These are phyloP conservation scores for Malus fusca DNA, from an alignment of 306 rosid species.

Conservation along the genomic window DNA sequence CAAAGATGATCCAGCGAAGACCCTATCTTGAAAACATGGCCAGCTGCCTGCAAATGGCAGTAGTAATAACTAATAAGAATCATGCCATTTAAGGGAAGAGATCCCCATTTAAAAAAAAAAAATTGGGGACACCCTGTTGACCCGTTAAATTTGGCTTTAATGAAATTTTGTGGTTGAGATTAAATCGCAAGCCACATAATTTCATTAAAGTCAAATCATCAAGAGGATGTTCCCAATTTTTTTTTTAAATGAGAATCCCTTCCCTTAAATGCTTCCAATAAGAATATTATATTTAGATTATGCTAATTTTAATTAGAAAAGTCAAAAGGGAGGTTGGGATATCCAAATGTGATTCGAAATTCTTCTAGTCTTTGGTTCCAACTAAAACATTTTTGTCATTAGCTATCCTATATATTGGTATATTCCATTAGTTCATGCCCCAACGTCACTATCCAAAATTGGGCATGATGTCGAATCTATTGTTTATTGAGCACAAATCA, in stretches of 20 bases:
- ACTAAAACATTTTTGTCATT: neutral
- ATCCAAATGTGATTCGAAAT: neutral
- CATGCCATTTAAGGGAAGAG: too few species aligned
- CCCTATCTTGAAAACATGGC: too few species aligned
- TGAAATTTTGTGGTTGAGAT: too few species aligned
- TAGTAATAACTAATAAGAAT: neutral
- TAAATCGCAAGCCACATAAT: too few species aligned
- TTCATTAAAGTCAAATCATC: too few species aligned
- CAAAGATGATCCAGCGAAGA: fast-evolving
- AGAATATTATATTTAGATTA: neutral
- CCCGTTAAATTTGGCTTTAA: too few species aligned
- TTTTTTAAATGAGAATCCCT: too few species aligned
- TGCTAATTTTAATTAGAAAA: neutral
- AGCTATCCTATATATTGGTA: neutral
- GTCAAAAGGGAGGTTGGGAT: neutral
- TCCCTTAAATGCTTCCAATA: too few species aligned
- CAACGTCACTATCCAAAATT: neutral
- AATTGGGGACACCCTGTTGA: too few species aligned
- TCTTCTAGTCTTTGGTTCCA: neutral
- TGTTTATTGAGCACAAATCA: neutral
- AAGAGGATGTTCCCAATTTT: too few species aligned
- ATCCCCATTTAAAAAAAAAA: too few species aligned
- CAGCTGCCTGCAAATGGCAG: neutral
- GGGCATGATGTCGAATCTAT: neutral
- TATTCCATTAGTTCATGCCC: neutral